Evolutionary conservation across 108 stramenopile genomes (phyloP), one percentile per base, ranked within the genome.

Genomic region (Conticribra weissflogii): DNA sequence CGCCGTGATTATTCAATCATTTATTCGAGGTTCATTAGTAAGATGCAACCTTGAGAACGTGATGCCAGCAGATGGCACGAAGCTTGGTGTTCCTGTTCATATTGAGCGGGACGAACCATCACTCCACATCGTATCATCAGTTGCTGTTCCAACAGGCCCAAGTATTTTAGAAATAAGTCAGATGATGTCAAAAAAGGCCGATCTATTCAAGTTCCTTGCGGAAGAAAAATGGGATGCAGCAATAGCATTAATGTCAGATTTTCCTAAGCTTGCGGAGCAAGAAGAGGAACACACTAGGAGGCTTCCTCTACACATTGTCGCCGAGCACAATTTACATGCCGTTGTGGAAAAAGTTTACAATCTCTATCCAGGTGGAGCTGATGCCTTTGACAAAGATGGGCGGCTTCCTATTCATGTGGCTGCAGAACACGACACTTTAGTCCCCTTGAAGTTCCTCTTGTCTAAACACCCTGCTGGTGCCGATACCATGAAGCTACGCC

Each of bases 381-480:
- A 90, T 49, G 82, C 81, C 46, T 78, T 88, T 29, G 93, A 94
- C 60, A 81, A 81, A 22, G 84, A 86, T 81, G 93, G 93, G 46
- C 89, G 90, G 18, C 63, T 92, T 32, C 93, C 93, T n/a, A 88
- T 94, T 51, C 93, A 94, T 62, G 89, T 91, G 56, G 90, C 90
- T 9, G 73, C 93, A 49, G 93, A 91, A 15, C 78, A 92, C 54
- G 89, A 94, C 63, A 68, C 79, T 21, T 28, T 76, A 15, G 79
- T 72, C 3, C 70, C 79, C 2, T 33, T 80, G n/a, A 71, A 71
- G n/a, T 70, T 36, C 28, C 70, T 80, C 47, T 52, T 80, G 5
- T 23, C 63, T 12, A 76, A 65, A 27, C 54, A 58, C n/a, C 79
- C 79, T 4, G 74, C 70, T 47, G 74, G 74, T 15, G 79, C 74